Evolutionary conservation across 805 yeast species (phyloP), one percentile per base, ranked within the genome.

Genomic region (Dipodascopsis uninucleata): DNA sequence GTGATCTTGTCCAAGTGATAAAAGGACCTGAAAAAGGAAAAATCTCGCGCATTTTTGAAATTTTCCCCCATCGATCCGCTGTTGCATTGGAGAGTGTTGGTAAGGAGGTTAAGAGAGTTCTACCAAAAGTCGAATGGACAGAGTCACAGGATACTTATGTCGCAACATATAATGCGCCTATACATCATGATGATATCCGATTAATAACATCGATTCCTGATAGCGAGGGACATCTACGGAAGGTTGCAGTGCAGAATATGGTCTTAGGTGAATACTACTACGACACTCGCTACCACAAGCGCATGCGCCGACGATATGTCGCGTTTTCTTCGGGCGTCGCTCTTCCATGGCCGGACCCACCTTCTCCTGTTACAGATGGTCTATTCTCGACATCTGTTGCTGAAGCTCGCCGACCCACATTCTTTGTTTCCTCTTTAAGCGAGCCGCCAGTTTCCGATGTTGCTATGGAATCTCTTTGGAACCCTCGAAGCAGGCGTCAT

Each of bases 321-420:
- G 76, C 75, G 52, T 80, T 84, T 55, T 81, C 82, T 57, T 77
- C 75, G 32, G 75, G 78, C 41, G 69, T 86, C 41, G 76, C 79
- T 20, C 80, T 89, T 39, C 97, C 97, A 42, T 90, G 95, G 95
- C 96, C 96, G 29, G 55, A 50, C 12, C 75, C 77, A 56, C 89
- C 93, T 1, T 78, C 72, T 26, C 67, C 71, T 0, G 76, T 76
- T 14, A 20, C 20, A 16, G 32, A 26, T 3, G 53, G 53, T 5
- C 18, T 18, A 18, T 32, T 35, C 12, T 44, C 39, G 9, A 50
- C 55, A 7, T 35, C 37, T 17, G 20, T 28, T 25, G 55, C 37
- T 21, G 31, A 21, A n/a, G 55, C 47, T n/a, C 48, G 52, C 12
- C 85, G 79, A 57, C 82, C 87, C 62, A 79, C 96, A 3, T 84